Percentiles rank a stretch among this genome's conserved stretches.
Evolutionary conservation across 2,329 filamentous ascomycete species (phyloP).

Genomic region (Hypoxylon sp.): DNA sequence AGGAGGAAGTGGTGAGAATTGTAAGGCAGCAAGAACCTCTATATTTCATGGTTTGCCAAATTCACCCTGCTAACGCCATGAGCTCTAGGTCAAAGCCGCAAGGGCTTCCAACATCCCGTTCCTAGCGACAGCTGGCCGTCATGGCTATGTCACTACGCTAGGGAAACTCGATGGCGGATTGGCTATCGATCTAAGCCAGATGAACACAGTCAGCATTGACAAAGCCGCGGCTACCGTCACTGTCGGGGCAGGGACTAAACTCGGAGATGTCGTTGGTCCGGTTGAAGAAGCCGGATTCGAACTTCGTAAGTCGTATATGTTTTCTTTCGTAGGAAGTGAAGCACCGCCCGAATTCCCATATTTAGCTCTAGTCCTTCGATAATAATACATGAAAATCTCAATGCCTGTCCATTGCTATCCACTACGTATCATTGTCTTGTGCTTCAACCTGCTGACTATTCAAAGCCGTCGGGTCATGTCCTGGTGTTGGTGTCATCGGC

Average conservation of each 20-base stretch:
- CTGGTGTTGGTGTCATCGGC: constrained; percentile 35
- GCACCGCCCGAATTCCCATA: neutral
- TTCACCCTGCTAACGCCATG: neutral
- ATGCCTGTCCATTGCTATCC: neutral
- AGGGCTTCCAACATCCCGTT: constrained; percentile 32
- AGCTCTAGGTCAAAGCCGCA: constrained; percentile 36
- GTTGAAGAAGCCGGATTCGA: constrained; percentile 39
- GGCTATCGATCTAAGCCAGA: constrained; percentile 44
- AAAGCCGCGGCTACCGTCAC: constrained; percentile 51
- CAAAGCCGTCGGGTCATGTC: constrained; percentile 31
- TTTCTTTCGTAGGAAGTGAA: neutral
- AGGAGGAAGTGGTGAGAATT: constrained; percentile 21
- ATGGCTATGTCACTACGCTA: constrained; percentile 36
- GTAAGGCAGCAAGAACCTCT: constrained; percentile 17
- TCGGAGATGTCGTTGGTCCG: constrained; percentile 65
- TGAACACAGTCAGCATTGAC: constrained; percentile 51
- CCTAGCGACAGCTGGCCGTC: constrained; percentile 42
- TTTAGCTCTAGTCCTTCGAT: neutral
- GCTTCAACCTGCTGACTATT: neutral
- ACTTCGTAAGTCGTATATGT: constrained; percentile 41
- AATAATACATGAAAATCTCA: neutral
- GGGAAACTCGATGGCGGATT: constrained; percentile 32
- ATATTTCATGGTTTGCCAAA: no score
- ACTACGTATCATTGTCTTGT: neutral
- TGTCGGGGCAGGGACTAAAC: constrained; percentile 70